Conservation (phyloP, 306 rosid genomes). For the Casuarina glauca region DNA sequence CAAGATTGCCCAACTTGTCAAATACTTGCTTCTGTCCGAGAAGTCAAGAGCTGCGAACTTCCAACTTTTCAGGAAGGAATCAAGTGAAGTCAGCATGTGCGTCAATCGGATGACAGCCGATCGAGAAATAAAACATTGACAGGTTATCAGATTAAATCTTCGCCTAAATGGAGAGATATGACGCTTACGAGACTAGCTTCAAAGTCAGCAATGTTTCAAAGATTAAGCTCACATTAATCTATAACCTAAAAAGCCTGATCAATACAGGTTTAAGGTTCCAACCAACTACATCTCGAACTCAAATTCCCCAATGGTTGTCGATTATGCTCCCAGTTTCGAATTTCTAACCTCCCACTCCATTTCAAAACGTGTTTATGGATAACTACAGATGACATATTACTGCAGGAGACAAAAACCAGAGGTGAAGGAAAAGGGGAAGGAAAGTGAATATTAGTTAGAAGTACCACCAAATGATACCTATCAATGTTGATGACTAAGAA, state of each 20-base stretch:
- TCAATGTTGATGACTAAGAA: background rate
- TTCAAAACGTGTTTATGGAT: background rate
- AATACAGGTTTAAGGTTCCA: background rate
- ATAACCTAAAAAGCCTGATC: background rate
- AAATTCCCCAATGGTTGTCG: background rate
- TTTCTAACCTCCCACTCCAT: background rate
- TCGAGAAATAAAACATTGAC: background rate
- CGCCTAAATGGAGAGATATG: background rate
- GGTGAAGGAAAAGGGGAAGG: conserved; percentile 1
- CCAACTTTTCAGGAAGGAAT: background rate
- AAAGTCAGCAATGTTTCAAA: background rate
- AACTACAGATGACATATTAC: background rate
- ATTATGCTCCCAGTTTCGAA: background rate
- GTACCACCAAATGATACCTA: background rate
- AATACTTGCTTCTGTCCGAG: background rate
- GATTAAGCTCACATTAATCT: background rate
- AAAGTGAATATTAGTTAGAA: background rate
- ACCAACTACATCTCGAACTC: background rate
- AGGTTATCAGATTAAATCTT: background rate
- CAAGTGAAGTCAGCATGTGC: background rate
- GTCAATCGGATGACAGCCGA: background rate
- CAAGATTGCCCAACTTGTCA: too few relatives aligned
- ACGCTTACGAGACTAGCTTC: background rate
- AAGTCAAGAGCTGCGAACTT: background rate
- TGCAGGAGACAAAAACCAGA: background rate